phyloP scores from a whole-genome alignment of 352 stramenopile genomes.

The Phytophthora ohioensis region DNA sequence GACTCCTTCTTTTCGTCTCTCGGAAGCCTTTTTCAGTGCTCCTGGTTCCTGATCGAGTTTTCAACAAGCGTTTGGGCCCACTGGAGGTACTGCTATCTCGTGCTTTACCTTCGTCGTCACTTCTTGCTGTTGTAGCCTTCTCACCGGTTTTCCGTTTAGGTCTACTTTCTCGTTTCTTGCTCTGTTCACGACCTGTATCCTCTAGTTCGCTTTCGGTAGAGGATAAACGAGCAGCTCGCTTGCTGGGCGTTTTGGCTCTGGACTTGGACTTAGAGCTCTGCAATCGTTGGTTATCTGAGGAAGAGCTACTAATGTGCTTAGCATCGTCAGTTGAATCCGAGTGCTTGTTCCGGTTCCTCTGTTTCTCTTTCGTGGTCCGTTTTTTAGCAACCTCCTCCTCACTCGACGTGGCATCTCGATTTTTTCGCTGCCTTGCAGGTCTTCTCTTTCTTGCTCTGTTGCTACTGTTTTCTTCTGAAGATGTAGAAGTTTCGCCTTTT shows the following conservation, averaged over 20 bases:
- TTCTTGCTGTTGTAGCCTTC: neutral
- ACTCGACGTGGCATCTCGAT: conserved; percentile 25
- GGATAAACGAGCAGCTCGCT: conserved; percentile 10
- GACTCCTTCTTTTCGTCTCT: conserved; percentile 1
- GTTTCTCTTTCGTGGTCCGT: neutral
- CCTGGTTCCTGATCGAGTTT: neutral
- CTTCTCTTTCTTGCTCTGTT: conserved; percentile 17
- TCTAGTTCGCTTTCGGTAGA: conserved; percentile 37
- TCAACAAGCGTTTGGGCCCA: conserved; percentile 2
- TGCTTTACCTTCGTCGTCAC: conserved; percentile 30
- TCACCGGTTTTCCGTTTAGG: conserved; percentile 8
- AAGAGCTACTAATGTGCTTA: conserved; percentile 1
- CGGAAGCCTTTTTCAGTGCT: conserved; percentile 4
- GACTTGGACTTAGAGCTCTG: neutral
- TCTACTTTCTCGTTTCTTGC: conserved; percentile 13
- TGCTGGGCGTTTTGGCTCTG: conserved; percentile 12
- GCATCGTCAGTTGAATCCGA: conserved; percentile 19
- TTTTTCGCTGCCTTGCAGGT: conserved; percentile 2
- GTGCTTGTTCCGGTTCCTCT: conserved; percentile 14
- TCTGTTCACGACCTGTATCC: conserved; percentile 1
- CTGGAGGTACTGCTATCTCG: conserved; percentile 14
- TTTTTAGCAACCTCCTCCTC: conserved; percentile 20
- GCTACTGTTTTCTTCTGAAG: conserved; percentile 25
- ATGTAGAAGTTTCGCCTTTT: conserved; percentile 12
- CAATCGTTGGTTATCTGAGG: conserved; percentile 22